phyloP scores from a whole-genome alignment of 371 early-diverging fungal species.

The Umbelopsis sp. region DNA sequence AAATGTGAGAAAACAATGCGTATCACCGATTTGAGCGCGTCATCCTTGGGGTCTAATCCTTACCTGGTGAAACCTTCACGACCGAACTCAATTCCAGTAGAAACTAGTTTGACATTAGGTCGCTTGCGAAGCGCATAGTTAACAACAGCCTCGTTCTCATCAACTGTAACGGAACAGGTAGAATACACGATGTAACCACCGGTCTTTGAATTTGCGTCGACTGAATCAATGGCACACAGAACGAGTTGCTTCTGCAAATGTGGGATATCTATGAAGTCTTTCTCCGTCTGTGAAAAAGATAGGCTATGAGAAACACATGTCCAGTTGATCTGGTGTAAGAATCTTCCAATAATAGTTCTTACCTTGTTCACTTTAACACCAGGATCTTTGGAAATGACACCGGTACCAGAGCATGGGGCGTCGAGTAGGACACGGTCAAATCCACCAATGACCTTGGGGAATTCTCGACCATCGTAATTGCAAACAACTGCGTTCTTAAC shows the following conservation, averaged over 20 bases:
- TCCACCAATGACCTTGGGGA: constrained; percentile 93
- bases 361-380: constrained; percentile 94
- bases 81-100: constrained; percentile 92
- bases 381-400: constrained; percentile 98
- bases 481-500: constrained; percentile 96
- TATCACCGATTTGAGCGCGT: not conserved
- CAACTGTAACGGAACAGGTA: constrained; percentile 98
- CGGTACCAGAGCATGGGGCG: constrained; percentile 99
- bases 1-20: not conserved
- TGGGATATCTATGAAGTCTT: constrained; percentile 90
- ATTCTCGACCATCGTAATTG: constrained; percentile 96
- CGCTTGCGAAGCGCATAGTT: constrained; percentile 95
- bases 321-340: constrained; percentile 6
- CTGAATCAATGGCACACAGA: constrained; percentile 96
- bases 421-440: constrained; percentile 98
- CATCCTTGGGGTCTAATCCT: not conserved
- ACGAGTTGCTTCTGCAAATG: constrained; percentile 97
- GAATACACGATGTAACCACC: constrained; percentile 99
- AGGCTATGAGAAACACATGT: not conserved
- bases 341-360: constrained; percentile 1
- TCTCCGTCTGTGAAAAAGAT: constrained; percentile 57
- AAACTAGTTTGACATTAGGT: constrained; percentile 91
- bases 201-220: constrained; percentile 91
- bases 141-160: constrained; percentile 99
- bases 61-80: constrained; percentile 81